Evolutionary conservation across 305 asterid genomes (phyloP).

Genomic region (Fraxinus nigra): DNA sequence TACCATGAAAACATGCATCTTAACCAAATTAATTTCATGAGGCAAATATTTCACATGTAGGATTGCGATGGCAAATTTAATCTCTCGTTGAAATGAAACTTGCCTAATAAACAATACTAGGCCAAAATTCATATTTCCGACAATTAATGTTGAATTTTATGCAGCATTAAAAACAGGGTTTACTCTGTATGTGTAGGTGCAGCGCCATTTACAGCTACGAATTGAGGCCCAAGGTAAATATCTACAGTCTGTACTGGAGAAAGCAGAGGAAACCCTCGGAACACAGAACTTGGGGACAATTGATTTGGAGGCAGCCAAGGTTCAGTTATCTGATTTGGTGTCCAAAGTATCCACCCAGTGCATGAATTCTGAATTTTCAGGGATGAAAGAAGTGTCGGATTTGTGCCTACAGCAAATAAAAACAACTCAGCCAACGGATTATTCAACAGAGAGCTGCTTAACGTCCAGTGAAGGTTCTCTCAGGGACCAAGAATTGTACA

Average conservation of each 20-base stretch:
- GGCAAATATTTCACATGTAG: background rate
- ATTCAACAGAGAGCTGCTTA: conserved; percentile 77
- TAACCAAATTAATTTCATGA: background rate
- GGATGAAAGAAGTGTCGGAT: conserved; percentile 57
- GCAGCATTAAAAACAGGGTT: conserved; percentile 13
- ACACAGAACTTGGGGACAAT: conserved; percentile 64
- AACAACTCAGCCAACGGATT: conserved; percentile 51
- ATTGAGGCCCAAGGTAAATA: conserved; percentile 97
- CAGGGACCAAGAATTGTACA: conserved; percentile 57
- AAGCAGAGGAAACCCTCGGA: conserved; percentile 91
- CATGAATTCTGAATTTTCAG: conserved; percentile 66
- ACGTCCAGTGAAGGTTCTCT: conserved; percentile 65
- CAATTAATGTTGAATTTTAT: background rate
- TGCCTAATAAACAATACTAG: background rate
- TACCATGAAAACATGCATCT: background rate
- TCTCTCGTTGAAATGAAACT: background rate
- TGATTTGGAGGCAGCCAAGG: conserved; percentile 75
- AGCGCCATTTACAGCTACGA: conserved; percentile 82
- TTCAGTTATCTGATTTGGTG: conserved; percentile 74
- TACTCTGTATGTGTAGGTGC: conserved; percentile 58
- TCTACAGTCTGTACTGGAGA: conserved; percentile 81
- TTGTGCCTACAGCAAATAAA: conserved; percentile 50
- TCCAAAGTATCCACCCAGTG: conserved; percentile 79
- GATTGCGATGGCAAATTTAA: background rate
- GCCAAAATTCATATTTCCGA: background rate